phyloP scores from a whole-genome alignment of 805 yeast genomes.

The Barnettozyma siamensis region DNA sequence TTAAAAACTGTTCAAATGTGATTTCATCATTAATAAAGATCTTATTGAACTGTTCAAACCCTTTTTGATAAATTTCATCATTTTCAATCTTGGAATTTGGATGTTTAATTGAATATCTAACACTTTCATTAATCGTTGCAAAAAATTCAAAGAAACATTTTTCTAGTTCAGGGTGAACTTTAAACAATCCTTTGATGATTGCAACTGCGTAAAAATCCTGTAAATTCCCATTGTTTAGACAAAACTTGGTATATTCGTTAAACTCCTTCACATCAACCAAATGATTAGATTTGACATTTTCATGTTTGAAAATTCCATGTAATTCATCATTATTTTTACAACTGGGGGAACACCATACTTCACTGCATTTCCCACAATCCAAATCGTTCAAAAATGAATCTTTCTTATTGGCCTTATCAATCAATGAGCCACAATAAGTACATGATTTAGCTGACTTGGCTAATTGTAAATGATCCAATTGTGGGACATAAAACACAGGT shows the following conservation, averaged over 20 bases:
- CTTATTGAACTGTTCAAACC: constrained; percentile 42
- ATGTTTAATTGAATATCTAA: constrained; percentile 41
- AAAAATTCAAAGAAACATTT: constrained; percentile 39
- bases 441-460: constrained; percentile 63
- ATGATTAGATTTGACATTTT: constrained; percentile 35
- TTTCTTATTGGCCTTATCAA: constrained; percentile 7
- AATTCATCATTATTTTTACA: constrained; percentile 52
- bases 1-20: constrained; percentile 49
- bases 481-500: constrained; percentile 59
- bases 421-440: constrained; percentile 54
- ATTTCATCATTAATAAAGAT: constrained; percentile 38
- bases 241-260: constrained; percentile 47
- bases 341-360: constrained; percentile 61
- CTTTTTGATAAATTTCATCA: constrained; percentile 26
- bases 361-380: constrained; percentile 59
- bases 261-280: constrained; percentile 22
- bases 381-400: constrained; percentile 36
- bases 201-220: constrained; percentile 63
- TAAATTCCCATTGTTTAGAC: constrained; percentile 49
- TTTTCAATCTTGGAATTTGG: constrained; percentile 1
- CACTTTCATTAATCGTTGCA: constrained; percentile 65
- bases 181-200: constrained; percentile 40
- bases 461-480: constrained; percentile 56
- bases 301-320: constrained; percentile 58
- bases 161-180: neutral